These are phyloP conservation scores for Sporormia fimetaria DNA, from an alignment of 495 filamentous ascomycete genomes.

Conservation along the genomic window DNA sequence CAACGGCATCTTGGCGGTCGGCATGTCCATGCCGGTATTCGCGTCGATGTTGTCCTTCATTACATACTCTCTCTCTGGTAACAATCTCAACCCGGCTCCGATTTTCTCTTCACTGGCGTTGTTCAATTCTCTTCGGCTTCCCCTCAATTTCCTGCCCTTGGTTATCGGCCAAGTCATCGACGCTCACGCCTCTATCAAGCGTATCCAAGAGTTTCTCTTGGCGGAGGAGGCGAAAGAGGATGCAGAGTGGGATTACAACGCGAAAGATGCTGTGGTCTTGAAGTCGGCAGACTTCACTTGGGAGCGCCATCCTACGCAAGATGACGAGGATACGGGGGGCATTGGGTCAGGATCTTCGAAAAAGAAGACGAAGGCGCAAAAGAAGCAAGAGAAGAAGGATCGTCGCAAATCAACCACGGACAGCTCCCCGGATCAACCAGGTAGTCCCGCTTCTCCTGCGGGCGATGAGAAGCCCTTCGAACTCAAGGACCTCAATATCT, in stretches of 20 bases:
- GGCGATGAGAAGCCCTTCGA: conserved; percentile 64
- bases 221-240: conserved; percentile 78
- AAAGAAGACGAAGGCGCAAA: conserved; percentile 26
- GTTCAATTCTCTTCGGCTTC: conserved; percentile 84
- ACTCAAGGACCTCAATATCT: conserved; percentile 60
- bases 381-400: conserved; percentile 32
- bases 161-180: conserved; percentile 83
- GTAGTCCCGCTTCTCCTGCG: conserved; percentile 35
- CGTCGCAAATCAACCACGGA: too few species aligned
- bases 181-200: conserved; percentile 69
- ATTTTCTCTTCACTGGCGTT: conserved; percentile 88
- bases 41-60: conserved; percentile 94
- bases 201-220: conserved; percentile 76
- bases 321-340: conserved; percentile 36
- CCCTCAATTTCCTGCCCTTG: conserved; percentile 75
- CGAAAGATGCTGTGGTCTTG: conserved; percentile 59
- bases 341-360: conserved; percentile 8
- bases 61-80: conserved; percentile 69
- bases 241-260: conserved; percentile 48
- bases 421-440: conserved; percentile 37
- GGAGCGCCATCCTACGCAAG: conserved; percentile 64
- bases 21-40: conserved; percentile 66
- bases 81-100: conserved; percentile 57
- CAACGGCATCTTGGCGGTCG: conserved; percentile 72
- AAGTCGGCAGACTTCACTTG: conserved; percentile 77